Evolutionary conservation across 1,139 yeast genomes (phyloP).

Genomic region (Protomyces inouyei): DNA sequence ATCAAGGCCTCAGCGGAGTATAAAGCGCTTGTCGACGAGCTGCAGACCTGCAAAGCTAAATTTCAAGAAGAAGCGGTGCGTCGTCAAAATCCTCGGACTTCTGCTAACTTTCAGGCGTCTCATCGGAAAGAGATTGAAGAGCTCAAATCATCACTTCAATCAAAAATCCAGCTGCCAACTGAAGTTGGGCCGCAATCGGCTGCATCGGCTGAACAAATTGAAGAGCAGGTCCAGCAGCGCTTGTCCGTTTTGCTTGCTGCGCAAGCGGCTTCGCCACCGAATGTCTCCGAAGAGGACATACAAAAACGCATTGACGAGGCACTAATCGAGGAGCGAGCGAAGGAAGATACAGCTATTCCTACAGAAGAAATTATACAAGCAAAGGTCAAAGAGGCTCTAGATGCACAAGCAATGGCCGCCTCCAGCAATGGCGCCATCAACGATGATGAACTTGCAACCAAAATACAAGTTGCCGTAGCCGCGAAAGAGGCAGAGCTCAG

Average conservation of each 20-base stretch:
- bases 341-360: constrained; percentile 4
- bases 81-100: no score
- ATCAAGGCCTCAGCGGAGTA: not conserved
- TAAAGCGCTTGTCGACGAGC: not conserved
- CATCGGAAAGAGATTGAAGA: no score
- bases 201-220: no score
- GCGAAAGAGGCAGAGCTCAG: constrained; percentile 33
- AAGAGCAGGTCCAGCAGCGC: no score
- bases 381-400: constrained; percentile 32
- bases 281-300: constrained; percentile 32
- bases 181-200: no score
- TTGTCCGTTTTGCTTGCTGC: no score
- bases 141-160: no score
- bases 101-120: no score
- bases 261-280: no score
- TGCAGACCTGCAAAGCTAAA: not conserved
- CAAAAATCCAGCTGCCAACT: no score
- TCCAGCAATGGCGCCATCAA: constrained; percentile 33
- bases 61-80: no score
- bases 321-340: constrained; percentile 30
- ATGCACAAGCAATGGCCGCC: constrained; percentile 34
- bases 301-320: constrained; percentile 33
- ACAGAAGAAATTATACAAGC: constrained; percentile 27
- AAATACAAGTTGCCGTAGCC: constrained; percentile 29
- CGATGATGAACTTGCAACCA: constrained; percentile 24